phyloP scores from a whole-genome alignment of 176 grass and related monocot species.

The Oryza brachyantha region DNA sequence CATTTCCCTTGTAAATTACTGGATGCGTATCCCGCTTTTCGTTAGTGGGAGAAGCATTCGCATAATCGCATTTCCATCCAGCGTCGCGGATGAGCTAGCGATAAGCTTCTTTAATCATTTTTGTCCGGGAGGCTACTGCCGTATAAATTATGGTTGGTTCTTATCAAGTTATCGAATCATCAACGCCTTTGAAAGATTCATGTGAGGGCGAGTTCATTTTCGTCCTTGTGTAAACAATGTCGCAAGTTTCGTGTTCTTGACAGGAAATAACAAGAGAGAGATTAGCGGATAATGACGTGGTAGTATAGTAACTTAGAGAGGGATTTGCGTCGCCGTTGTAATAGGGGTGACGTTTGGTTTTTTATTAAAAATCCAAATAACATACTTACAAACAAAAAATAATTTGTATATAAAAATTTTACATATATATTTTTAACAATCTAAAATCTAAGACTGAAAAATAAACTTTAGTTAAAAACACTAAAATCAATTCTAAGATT shows the following conservation, averaged over 20 bases:
- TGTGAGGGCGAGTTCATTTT: neutral
- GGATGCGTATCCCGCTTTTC: neutral
- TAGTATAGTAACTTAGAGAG: neutral
- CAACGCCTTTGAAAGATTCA: conserved; percentile 5
- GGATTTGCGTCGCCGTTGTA: neutral
- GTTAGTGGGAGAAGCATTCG: conserved; percentile 22
- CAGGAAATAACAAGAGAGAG: neutral
- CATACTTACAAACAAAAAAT: no score
- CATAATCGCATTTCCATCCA: neutral
- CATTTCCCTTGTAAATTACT: neutral
- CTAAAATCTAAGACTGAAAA: no score
- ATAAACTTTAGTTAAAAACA: no score
- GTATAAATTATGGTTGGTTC: neutral
- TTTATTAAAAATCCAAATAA: no score
- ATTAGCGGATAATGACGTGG: neutral
- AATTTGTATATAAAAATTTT: no score
- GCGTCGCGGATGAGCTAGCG: neutral
- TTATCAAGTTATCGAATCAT: neutral
- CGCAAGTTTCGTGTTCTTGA: neutral
- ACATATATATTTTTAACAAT: no score
- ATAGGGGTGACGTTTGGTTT: no score
- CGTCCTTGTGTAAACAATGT: neutral
- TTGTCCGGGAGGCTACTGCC: neutral
- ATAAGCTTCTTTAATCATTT: neutral
- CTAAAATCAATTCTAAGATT: no score